Percentiles rank a stretch among this genome's conserved stretches.
phyloP scores from a whole-genome alignment of 1,284 basidiomycete species.

The Cerrena zonata region DNA sequence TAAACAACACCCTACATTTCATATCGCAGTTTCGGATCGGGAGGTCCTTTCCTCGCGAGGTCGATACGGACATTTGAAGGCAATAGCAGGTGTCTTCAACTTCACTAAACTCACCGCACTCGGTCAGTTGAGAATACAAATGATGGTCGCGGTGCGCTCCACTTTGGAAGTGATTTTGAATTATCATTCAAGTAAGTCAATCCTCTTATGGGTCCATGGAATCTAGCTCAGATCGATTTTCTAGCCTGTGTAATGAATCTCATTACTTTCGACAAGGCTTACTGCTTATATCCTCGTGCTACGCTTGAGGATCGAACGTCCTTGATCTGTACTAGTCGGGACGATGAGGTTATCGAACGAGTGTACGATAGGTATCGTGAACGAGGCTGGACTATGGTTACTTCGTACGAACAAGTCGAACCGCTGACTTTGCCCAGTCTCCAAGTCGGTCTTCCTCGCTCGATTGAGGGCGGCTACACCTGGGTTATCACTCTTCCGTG shows the following conservation, averaged over 20 bases:
- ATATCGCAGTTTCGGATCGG: neutral
- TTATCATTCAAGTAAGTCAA: conserved; percentile 13
- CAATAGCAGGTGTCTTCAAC: conserved; percentile 13
- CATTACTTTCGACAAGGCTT: conserved; percentile 15
- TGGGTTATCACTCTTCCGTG: conserved; percentile 1
- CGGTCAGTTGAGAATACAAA: conserved; percentile 17
- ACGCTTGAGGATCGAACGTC: conserved; percentile 15
- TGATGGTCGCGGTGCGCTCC: conserved; percentile 15
- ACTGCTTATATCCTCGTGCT: conserved; percentile 18
- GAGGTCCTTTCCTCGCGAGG: neutral
- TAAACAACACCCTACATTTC: neutral
- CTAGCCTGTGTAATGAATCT: conserved; percentile 21
- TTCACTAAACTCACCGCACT: conserved; percentile 13
- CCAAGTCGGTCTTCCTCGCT: neutral
- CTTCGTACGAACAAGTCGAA: too few relatives aligned
- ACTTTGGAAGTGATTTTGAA: conserved; percentile 18
- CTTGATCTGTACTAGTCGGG: conserved; percentile 4
- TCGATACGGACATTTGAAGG: neutral
- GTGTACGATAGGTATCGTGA: neutral
- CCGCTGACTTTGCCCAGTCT: too few relatives aligned
- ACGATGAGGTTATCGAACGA: neutral
- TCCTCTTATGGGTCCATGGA: neutral
- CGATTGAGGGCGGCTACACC: neutral
- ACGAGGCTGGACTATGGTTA: neutral
- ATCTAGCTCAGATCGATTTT: neutral